Conservation (phyloP, 73 alveolate species). For the Durusdinium trenchii region DNA sequence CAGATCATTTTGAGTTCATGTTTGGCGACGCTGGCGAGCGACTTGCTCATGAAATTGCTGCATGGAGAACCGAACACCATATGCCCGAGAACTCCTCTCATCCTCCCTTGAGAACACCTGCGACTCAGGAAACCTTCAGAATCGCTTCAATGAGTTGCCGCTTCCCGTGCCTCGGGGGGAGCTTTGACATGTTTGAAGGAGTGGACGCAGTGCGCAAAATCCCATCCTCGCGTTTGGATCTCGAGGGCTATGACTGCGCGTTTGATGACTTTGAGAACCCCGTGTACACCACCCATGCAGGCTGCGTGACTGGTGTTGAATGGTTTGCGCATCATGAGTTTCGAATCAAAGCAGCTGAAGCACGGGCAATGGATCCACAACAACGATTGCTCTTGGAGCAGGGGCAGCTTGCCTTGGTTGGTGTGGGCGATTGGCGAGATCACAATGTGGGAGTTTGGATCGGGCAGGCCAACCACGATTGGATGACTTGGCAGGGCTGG, state of each 20-base stretch:
- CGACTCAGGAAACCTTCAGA: too few species aligned
- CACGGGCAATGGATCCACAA: slow-evolving; percentile 60
- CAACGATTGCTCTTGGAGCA: slow-evolving; percentile 53
- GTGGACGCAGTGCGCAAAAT: not conserved
- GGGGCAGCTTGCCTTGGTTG: not conserved
- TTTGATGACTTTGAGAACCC: not conserved
- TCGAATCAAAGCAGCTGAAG: not conserved
- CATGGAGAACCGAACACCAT: too few species aligned
- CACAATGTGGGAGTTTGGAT: slow-evolving; percentile 8
- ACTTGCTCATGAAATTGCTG: not conserved
- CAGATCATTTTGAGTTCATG: slow-evolving; percentile 44
- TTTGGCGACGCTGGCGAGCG: not conserved
- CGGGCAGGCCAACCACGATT: slow-evolving; percentile 27
- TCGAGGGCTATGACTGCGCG: not conserved
- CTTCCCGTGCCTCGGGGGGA: not conserved
- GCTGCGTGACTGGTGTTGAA: slow-evolving; percentile 21
- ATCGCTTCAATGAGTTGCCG: not conserved
- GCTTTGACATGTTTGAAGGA: not conserved
- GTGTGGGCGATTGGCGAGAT: not conserved
- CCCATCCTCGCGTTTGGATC: slow-evolving; percentile 19
- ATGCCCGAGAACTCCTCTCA: too few species aligned
- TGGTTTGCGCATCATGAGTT: not conserved
- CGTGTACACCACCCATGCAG: slow-evolving; percentile 7
- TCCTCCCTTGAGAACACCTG: too few species aligned
- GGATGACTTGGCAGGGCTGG: not conserved